A percentile compares a stretch with the other conserved stretches of the same genome.
phyloP scores from a whole-genome alignment of 2,329 filamentous ascomycete genomes.

The Penicillium sp. region DNA sequence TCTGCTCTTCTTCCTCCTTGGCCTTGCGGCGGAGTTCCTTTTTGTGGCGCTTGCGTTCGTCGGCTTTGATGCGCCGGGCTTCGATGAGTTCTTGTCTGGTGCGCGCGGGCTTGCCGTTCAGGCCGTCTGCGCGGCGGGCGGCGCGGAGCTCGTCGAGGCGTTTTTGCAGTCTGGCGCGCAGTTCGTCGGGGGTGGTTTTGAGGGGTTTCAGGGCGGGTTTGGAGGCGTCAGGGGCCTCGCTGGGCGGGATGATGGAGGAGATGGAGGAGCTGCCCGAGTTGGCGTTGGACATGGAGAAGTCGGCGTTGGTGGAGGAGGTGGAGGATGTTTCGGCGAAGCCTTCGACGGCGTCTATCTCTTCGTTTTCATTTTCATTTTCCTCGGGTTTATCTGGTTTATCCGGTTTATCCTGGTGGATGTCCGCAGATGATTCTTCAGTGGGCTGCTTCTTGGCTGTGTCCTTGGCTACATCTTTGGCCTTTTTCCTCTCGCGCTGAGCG shows the following conservation, averaged over 20 bases:
- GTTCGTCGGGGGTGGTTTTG: conserved; percentile 67
- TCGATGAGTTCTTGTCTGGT: conserved; percentile 92
- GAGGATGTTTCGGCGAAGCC: conserved; percentile 44
- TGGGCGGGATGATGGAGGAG: conserved; percentile 58
- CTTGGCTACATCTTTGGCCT: conserved; percentile 36
- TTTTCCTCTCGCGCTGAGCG: conserved; percentile 33
- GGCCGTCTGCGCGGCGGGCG: conserved; percentile 79
- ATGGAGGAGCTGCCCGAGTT: conserved; percentile 61
- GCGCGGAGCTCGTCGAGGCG: conserved; percentile 82
- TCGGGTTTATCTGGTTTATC: conserved; percentile 22
- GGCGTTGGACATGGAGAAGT: conserved; percentile 53
- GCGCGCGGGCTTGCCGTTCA: conserved; percentile 74
- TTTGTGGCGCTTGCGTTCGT: conserved; percentile 81
- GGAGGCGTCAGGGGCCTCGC: conserved; percentile 25
- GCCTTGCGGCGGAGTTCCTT: conserved; percentile 75
- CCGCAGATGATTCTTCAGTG: conserved; percentile 8
- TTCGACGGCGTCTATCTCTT: conserved; percentile 44
- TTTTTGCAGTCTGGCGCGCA: conserved; percentile 74
- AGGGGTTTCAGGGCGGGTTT: conserved; percentile 53
- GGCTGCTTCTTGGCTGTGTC: conserved; percentile 18
- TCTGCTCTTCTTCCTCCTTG: conserved; percentile 71
- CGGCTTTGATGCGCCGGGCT: conserved; percentile 79
- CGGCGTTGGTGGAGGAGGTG: conserved; percentile 47
- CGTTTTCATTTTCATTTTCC: conserved; percentile 15
- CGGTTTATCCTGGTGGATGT: conserved; percentile 9